These are phyloP conservation scores for Asterophora parasitica DNA, from an alignment of 768 basidiomycete genomes.

Conservation along the genomic window DNA sequence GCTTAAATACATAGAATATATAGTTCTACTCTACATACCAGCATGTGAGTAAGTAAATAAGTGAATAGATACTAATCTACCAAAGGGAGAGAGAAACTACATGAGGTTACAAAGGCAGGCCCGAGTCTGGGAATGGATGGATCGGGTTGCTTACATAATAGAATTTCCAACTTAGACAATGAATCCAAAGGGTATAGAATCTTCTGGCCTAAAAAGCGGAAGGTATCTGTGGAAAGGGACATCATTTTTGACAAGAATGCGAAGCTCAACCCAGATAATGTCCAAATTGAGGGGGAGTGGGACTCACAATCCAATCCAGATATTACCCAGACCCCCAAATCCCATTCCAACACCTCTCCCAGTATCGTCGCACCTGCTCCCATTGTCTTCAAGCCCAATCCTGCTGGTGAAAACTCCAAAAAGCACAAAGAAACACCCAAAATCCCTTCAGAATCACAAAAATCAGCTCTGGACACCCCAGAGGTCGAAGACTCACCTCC, in stretches of 20 bases:
- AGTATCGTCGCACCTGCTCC: not conserved
- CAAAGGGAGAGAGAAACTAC: no score
- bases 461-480: no score
- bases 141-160: no score
- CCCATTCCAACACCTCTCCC: not conserved
- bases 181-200: constrained; percentile 25
- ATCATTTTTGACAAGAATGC: constrained; percentile 19
- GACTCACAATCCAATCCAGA: constrained; percentile 1
- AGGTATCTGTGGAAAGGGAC: constrained; percentile 23
- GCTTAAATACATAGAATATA: no score
- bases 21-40: no score
- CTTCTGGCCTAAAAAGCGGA: constrained; percentile 24
- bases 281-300: constrained; percentile 27
- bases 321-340: not conserved
- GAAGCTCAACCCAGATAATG: constrained; percentile 16
- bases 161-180: no score
- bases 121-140: no score
- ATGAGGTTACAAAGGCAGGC: no score
- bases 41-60: no score
- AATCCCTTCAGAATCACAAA: not conserved
- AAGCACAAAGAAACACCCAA: no score
- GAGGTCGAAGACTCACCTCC: not conserved
- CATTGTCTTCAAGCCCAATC: not conserved
- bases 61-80: no score
- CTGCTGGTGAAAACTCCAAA: no score